Evolutionary conservation across 805 yeast species (phyloP).

Genomic region (Ogataea kodamae): DNA sequence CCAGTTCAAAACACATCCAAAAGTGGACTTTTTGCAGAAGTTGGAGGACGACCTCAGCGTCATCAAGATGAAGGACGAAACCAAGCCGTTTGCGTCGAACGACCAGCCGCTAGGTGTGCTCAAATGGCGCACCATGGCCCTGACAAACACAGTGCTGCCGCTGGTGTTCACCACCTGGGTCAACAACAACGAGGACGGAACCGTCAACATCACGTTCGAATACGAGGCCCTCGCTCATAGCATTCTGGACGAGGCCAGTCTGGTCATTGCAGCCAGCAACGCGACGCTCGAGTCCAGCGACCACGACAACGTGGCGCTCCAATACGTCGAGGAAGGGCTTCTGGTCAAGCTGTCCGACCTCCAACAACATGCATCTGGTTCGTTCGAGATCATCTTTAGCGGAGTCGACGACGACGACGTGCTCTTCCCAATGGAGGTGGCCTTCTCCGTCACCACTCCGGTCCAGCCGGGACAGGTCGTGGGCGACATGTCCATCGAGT

Average conservation of each 20-base stretch:
- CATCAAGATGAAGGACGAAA: slow-evolving; percentile 72
- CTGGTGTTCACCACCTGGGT: slow-evolving; percentile 84
- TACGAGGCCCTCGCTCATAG: slow-evolving; percentile 63
- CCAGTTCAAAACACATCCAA: slow-evolving; percentile 93
- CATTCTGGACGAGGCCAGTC: slow-evolving; percentile 50
- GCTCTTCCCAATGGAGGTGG: slow-evolving; percentile 82
- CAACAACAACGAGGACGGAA: slow-evolving; percentile 52
- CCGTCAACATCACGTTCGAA: slow-evolving; percentile 79
- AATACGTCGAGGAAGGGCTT: slow-evolving; percentile 65
- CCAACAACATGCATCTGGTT: slow-evolving; percentile 51
- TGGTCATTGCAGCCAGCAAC: slow-evolving; percentile 65
- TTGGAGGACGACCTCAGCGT: slow-evolving; percentile 54
- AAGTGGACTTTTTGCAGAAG: slow-evolving; percentile 81
- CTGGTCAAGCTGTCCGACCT: slow-evolving; percentile 60
- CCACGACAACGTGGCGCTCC: slow-evolving; percentile 51
- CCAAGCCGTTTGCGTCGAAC: slow-evolving; percentile 84
- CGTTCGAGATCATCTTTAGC: slow-evolving; percentile 75
- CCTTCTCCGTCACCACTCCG: slow-evolving; percentile 44
- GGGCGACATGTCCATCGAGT: slow-evolving; percentile 64
- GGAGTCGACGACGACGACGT: slow-evolving; percentile 70
- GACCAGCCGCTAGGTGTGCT: slow-evolving; percentile 88
- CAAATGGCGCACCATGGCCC: slow-evolving; percentile 84
- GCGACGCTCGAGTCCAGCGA: slow-evolving; percentile 51
- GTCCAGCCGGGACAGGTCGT: slow-evolving; percentile 32
- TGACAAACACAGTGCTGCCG: slow-evolving; percentile 58